Base-by-base conservation (phyloP, 2,329 filamentous ascomycete species). In the Fusarium subtropicale region DNA sequence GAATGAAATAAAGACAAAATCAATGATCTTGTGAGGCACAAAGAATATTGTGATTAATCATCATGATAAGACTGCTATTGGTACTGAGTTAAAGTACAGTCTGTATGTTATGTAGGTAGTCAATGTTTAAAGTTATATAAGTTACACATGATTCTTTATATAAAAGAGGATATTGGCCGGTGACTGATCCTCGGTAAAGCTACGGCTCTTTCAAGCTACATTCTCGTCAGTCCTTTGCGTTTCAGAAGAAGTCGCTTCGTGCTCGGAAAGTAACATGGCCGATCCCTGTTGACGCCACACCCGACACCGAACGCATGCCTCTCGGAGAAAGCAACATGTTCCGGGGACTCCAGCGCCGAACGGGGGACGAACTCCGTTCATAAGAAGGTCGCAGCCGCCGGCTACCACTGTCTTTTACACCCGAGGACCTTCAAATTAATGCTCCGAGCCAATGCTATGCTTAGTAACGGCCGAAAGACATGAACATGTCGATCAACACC, bases 241-340 rank as follows among this genome's bases (percentile, higher is more conserved):
- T 34, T 34, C 7, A 16, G 4, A 36, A 3, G 0, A 36, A 36
- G 33, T 10, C 13, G 18, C 16, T 18, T 18, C 16, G 9, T 10
- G 9, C 18, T 18, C 16, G 16, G 16, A 18, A 36, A 10, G 16
- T 2, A 16, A 1, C 18, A 5, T 1, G 0, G 10, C 8, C 0
- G 9, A 36, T 1, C 33, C 16, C 16, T 36, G 4, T 8, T 10
- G 2, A 22, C 20, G 20, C 20, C 33, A 18, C 5, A 18, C 0
- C 1, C 16, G 33, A 36, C 8, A 16, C n/a, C 30, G 45, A 24
- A 3, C 2, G 7, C 16, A 11, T 48, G 5, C 8, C 20, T 7
- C n/a, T 26, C 20, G 33, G 46, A 34, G 31, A 26, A 50, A 4
- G 20, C 2, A 15, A 10, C 16, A n/a, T 12, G 7, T 24, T 50